Evolutionary conservation across 148 eudicot species (phyloP), one percentile per base, ranked within the genome.

Genomic region (Mesembryanthemum crystallinum): DNA sequence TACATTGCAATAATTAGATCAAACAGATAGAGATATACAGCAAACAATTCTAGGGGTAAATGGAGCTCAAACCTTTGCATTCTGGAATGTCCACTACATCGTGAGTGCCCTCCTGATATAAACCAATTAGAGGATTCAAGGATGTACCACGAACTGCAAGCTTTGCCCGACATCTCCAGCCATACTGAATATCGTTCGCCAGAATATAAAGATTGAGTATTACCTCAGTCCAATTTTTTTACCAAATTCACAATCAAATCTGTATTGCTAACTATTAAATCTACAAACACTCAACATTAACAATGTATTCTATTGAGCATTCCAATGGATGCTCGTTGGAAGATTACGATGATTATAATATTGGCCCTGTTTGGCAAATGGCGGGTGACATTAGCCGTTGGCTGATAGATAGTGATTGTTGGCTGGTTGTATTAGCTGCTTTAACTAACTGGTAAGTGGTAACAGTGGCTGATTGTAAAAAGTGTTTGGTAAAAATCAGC

Each of bases 91-190:
- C 97, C 45, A 90, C 86, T 20, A 88, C 91, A 80, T 90, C 81
- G 77, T 95, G 98, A 65, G 94, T 95, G 73, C 98, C 97, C 89
- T 90, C 98, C 83, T 90, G 80, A 70, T 95, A 95, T 61, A 95
- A 88, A 58, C 98, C 98, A 71, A 95, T 90, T 33, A 92, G 74
- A 80, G 98, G 98, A 21, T 84, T 65, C 4, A 29, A 57, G 3
- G 92, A 82, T 64, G 94, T 84, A 68, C 98, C 98, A 28, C 98
- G 96, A 68, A 95, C 89, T 13, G 97, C 99, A n/a, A 95, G 89
- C 78, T 95, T 95, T 1, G 99, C 97, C 5, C 99, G 92, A 75
- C 99, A 95, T 78, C 99, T 86, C 99, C 99, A 95, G 59, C 94
- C 97, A 89, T 90, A 92, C 99, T 92, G 77, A 29, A 71, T 20